Percentiles rank a stretch among this genome's conserved stretches.
phyloP scores from a whole-genome alignment of 495 filamentous ascomycete species.

The Podospora appendiculata region DNA sequence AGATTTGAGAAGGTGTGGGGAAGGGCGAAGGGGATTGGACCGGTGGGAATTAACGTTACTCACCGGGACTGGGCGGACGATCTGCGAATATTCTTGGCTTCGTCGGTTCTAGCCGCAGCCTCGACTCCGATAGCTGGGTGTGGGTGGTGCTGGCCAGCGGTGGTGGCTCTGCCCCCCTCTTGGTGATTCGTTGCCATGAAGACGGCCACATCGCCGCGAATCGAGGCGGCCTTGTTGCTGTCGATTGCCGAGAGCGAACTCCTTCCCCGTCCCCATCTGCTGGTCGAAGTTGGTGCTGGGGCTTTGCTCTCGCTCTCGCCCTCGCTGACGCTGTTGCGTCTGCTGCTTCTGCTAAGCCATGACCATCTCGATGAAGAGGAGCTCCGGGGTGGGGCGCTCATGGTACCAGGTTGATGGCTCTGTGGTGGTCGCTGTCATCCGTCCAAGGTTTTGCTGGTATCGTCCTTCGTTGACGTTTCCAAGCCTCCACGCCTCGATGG shows the following conservation, averaged over 20 bases:
- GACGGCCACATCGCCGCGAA: neutral
- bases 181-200: neutral
- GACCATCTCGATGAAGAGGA: neutral
- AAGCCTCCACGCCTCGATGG: too few species aligned
- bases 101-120: too few species aligned
- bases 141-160: too few species aligned
- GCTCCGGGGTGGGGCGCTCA: neutral
- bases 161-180: too few species aligned
- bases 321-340: neutral
- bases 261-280: neutral
- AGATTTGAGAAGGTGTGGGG: too few species aligned
- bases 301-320: neutral
- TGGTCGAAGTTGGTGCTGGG: neutral
- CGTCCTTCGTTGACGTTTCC: too few species aligned
- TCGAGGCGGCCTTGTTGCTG: neutral
- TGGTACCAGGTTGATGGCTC: too few species aligned
- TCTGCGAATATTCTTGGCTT: neutral
- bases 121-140: too few species aligned
- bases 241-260: neutral
- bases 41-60: neutral
- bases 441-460: too few species aligned
- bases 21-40: too few species aligned
- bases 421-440: too few species aligned
- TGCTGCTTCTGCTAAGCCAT: neutral
- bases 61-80: neutral